Evolutionary conservation across 2,329 filamentous ascomycete species (phyloP).

Genomic region (Diaporthe sp.): DNA sequence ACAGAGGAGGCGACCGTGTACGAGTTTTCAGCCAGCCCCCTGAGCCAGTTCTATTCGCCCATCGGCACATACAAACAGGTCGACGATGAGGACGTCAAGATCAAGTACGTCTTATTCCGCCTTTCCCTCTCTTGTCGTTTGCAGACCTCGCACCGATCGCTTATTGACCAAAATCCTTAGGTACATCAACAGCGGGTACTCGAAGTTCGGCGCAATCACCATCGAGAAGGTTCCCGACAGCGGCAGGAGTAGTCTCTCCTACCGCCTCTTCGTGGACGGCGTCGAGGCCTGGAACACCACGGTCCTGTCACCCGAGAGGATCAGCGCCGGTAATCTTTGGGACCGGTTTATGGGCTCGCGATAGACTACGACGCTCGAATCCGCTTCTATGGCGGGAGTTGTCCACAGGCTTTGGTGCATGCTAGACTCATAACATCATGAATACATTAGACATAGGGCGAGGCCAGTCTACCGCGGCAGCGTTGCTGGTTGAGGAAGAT

Average conservation of each 20-base stretch:
- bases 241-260: conserved; percentile 81
- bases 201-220: conserved; percentile 88
- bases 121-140: background rate
- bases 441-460: background rate
- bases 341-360: conserved; percentile 51
- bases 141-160: conserved; percentile 11
- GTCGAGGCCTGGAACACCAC: conserved; percentile 80
- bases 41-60: conserved; percentile 95
- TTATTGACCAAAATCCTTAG: conserved; percentile 53
- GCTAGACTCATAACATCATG: background rate
- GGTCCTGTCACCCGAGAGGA: conserved; percentile 62
- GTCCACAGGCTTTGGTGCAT: background rate
- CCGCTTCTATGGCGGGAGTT: background rate
- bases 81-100: conserved; percentile 84
- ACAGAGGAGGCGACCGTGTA: conserved; percentile 77
- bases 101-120: conserved; percentile 75
- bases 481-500: background rate
- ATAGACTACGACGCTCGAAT: conserved; percentile 4
- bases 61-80: conserved; percentile 85
- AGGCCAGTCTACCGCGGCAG: too few species aligned
- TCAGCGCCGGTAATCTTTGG: conserved; percentile 59
- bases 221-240: conserved; percentile 77
- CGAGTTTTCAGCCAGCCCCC: conserved; percentile 91
- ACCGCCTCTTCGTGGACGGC: conserved; percentile 87
- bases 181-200: conserved; percentile 87